A percentile compares a stretch with the other conserved stretches of the same genome.
These are phyloP conservation scores for Beauveria scarabaeidicola DNA, from an alignment of 2,329 filamentous ascomycete species.

Conservation along the genomic window DNA sequence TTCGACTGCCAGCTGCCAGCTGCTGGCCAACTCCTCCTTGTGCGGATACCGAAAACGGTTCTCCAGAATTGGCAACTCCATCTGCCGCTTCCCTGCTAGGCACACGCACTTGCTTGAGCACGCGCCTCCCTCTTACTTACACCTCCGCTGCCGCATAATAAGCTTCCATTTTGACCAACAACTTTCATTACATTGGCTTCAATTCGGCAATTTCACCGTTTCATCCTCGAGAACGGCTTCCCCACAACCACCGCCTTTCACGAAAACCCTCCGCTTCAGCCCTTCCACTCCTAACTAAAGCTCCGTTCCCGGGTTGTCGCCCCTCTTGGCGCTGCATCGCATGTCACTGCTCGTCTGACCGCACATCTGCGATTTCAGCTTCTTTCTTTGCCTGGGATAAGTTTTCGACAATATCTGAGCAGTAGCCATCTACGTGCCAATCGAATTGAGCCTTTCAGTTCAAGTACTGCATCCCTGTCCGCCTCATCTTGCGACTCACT, in stretches of 20 bases:
- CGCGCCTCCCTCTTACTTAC: slow-evolving; percentile 2
- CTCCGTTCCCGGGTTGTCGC: not conserved
- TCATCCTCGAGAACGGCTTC: not conserved
- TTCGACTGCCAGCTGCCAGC: not conserved
- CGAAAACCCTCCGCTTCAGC: not conserved
- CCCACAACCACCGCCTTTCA: not conserved
- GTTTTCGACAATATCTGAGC: not conserved
- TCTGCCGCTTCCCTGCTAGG: slow-evolving; percentile 1
- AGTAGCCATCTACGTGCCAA: not conserved
- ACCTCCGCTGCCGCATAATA: not conserved
- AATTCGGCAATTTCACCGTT: not conserved
- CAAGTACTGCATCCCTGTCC: not conserved
- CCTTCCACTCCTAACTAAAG: not conserved
- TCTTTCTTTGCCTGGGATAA: not conserved
- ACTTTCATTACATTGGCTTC: not conserved
- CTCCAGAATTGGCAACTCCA: slow-evolving; percentile 9
- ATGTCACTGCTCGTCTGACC: slow-evolving; percentile 5
- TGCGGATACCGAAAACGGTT: not conserved
- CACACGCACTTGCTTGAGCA: not conserved
- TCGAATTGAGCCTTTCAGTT: not conserved
- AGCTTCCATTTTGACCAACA: not conserved
- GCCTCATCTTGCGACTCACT: not conserved
- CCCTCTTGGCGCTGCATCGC: not conserved
- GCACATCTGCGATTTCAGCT: not conserved
- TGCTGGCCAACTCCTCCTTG: not conserved